phyloP scores from a whole-genome alignment of 768 basidiomycete species.

The Pleurotus djamor region DNA sequence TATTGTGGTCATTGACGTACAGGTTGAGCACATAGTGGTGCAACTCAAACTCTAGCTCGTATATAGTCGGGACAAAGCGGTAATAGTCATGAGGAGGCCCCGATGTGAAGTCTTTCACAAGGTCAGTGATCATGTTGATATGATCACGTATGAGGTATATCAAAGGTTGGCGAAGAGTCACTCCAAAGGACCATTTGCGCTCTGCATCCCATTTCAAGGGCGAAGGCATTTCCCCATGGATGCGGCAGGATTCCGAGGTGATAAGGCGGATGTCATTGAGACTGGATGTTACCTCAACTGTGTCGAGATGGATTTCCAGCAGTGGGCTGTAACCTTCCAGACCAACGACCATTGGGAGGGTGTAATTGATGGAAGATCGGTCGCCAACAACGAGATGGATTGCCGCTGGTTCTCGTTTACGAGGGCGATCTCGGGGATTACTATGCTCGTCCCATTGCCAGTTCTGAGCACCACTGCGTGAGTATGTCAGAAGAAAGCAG shows the following conservation, averaged over 20 bases:
- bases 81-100: slow-evolving; percentile 80
- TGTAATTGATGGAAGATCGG: slow-evolving; percentile 83
- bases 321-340: slow-evolving; percentile 74
- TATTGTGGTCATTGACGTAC: slow-evolving; percentile 95
- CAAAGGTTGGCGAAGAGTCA: slow-evolving; percentile 68
- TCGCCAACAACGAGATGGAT: slow-evolving; percentile 77
- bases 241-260: slow-evolving; percentile 70
- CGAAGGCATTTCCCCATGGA: slow-evolving; percentile 72
- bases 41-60: slow-evolving; percentile 67
- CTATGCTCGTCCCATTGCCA: slow-evolving; percentile 86
- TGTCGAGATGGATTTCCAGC: slow-evolving; percentile 81
- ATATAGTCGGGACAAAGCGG: slow-evolving; percentile 82
- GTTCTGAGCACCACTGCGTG: slow-evolving; percentile 44
- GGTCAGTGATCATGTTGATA: slow-evolving; percentile 89
- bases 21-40: slow-evolving; percentile 76
- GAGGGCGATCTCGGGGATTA: slow-evolving; percentile 44
- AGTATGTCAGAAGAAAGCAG: no score
- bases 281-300: slow-evolving; percentile 75
- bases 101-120: slow-evolving; percentile 89
- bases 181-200: slow-evolving; percentile 77
- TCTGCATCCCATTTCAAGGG: slow-evolving; percentile 82
- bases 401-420: slow-evolving; percentile 64
- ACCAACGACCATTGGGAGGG: slow-evolving; percentile 77
- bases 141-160: slow-evolving; percentile 89
- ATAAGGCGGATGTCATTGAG: slow-evolving; percentile 86